Conservation (phyloP, 2,329 filamentous ascomycete genomes). For the Nothophoma quercina region DNA sequence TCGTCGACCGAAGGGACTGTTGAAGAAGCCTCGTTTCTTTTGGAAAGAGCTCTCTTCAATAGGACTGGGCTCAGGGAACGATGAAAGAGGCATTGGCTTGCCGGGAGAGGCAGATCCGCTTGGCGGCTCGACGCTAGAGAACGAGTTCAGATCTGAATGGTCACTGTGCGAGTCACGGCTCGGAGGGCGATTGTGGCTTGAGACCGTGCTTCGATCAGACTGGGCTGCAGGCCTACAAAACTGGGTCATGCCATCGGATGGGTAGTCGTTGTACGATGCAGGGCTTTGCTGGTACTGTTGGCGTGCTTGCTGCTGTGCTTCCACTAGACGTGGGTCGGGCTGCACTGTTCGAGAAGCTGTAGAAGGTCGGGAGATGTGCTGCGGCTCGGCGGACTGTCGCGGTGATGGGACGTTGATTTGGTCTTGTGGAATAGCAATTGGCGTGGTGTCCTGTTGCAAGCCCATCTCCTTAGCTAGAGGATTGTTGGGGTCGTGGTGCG, state of each 20-base stretch:
- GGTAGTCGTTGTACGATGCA: conserved; percentile 92
- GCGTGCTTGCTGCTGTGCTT: conserved; percentile 47
- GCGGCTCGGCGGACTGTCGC: conserved; percentile 10
- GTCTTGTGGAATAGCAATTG: conserved; percentile 32
- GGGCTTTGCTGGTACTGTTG: conserved; percentile 59
- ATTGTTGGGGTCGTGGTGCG: conserved; percentile 86
- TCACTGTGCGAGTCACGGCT: conserved; percentile 92
- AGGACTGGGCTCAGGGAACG: conserved; percentile 32
- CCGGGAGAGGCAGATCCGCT: conserved; percentile 77
- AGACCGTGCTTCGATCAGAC: conserved; percentile 73
- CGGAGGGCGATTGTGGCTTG: conserved; percentile 74
- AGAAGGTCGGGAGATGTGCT: conserved; percentile 10
- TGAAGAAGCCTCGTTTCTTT: conserved; percentile 87
- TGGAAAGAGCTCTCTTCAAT: conserved; percentile 59
- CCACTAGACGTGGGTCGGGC: conserved; percentile 46
- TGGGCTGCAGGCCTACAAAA: conserved; percentile 81
- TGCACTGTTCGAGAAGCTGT: conserved; percentile 33
- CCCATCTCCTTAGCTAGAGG: conserved; percentile 74
- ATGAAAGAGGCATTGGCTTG: conserved; percentile 59
- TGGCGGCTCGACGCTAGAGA: conserved; percentile 82
- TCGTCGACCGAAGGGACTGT: conserved; percentile 84
- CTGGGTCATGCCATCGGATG: conserved; percentile 96
- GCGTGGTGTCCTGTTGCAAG: conserved; percentile 53
- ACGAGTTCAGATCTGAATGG: conserved; percentile 85
- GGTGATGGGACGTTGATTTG: conserved; percentile 24